phyloP scores from a whole-genome alignment of 2,329 filamentous ascomycete species.

The Fusarium drepaniforme region DNA sequence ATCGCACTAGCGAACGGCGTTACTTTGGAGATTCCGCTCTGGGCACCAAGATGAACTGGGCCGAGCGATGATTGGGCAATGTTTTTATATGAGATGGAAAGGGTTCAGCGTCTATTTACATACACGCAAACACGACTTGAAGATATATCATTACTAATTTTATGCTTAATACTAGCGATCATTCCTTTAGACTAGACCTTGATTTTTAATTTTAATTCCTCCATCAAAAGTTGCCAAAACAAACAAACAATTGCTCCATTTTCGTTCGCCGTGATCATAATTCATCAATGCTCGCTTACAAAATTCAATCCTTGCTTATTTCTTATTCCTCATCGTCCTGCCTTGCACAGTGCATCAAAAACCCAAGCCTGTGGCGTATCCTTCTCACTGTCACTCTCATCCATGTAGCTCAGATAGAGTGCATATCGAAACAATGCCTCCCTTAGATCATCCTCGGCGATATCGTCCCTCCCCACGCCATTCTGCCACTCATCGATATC shows the following conservation, averaged over 20 bases:
- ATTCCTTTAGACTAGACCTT: conserved; percentile 41
- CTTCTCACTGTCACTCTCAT: conserved; percentile 37
- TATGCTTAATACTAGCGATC: conserved; percentile 39
- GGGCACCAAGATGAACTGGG: conserved; percentile 20
- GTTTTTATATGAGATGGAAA: conserved; percentile 23
- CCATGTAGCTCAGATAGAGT: conserved; percentile 51
- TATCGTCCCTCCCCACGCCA: conserved; percentile 36
- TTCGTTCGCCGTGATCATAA: neutral
- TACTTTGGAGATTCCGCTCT: conserved; percentile 28
- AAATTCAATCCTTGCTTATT: neutral
- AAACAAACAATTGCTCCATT: neutral
- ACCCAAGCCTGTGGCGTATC: conserved; percentile 50
- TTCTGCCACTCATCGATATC: conserved; percentile 32
- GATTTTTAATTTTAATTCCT: conserved; percentile 29
- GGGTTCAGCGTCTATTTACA: conserved; percentile 28
- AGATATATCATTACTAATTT: conserved; percentile 34
- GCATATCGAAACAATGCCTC: conserved; percentile 50
- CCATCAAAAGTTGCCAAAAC: conserved; percentile 16
- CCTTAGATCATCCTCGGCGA: conserved; percentile 41
- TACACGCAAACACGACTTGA: conserved; percentile 28
- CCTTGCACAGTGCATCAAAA: conserved; percentile 37
- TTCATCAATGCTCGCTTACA: neutral
- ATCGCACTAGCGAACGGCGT: conserved; percentile 39
- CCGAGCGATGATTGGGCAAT: conserved; percentile 27
- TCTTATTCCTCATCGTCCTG: conserved; percentile 1